Conservation (phyloP, 192 early-diverging fungal species). For the Mortierella alpina region DNA sequence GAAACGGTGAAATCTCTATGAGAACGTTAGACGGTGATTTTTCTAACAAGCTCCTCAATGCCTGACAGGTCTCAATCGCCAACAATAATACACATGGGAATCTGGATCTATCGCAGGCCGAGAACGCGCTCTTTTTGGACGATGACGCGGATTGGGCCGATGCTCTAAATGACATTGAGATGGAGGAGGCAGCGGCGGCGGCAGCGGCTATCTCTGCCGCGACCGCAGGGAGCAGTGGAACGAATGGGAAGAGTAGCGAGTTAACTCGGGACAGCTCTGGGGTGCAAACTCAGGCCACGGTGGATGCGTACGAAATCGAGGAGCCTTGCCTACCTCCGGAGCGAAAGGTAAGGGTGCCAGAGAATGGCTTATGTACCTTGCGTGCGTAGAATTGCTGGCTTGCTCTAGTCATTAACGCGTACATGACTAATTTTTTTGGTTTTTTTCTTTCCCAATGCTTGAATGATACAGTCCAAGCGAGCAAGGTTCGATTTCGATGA, state of each 20-base stretch:
- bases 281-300: neutral
- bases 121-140: constrained; percentile 36
- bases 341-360: constrained; percentile 15
- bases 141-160: constrained; percentile 36
- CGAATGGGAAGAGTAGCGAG: neutral
- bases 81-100: neutral
- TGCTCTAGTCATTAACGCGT: neutral
- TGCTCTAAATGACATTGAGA: constrained; percentile 34
- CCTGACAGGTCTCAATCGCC: neutral
- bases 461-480: constrained; percentile 13
- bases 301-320: constrained; percentile 17
- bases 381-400: too few relatives aligned
- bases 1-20: neutral
- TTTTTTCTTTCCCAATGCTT: neutral
- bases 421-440: neutral
- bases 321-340: neutral
- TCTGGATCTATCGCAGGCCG: constrained; percentile 28
- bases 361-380: neutral
- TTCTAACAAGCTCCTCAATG: neutral
- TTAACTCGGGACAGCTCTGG: neutral
- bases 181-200: constrained; percentile 23
- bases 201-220: neutral
- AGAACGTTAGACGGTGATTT: neutral
- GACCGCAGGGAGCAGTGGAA: neutral
- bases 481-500: constrained; percentile 19